These are phyloP conservation scores for Zygnema cylindricum DNA, from an alignment of 139 green algal genomes.

Conservation along the genomic window DNA sequence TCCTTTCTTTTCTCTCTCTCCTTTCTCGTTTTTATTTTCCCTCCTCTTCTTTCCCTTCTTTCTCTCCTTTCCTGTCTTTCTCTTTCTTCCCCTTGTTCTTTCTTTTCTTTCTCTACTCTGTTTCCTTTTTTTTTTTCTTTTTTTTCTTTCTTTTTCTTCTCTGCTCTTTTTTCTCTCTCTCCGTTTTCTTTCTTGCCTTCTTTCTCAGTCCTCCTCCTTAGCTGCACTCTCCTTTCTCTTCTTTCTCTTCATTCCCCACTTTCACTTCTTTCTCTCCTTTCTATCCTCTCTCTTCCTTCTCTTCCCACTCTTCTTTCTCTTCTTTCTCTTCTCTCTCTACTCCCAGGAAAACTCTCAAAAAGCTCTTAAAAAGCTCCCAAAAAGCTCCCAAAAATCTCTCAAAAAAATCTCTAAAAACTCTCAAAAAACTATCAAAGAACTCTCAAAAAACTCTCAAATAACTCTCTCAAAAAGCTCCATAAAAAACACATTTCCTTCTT, in stretches of 20 bases:
- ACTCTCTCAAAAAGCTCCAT: too few species aligned
- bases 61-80: constrained; percentile 4
- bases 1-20: neutral
- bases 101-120: too few species aligned
- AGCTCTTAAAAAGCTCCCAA: too few species aligned
- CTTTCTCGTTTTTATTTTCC: neutral
- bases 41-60: neutral
- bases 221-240: neutral
- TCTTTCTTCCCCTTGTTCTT: neutral
- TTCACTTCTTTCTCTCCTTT: neutral
- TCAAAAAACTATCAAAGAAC: too few species aligned
- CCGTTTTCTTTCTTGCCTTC: neutral
- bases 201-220: neutral
- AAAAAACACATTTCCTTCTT: too few species aligned
- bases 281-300: too few species aligned
- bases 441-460: too few species aligned
- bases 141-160: neutral
- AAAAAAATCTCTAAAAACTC: too few species aligned
- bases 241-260: neutral
- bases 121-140: neutral
- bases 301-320: too few species aligned
- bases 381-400: too few species aligned
- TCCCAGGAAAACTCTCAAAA: too few species aligned
- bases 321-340: too few species aligned
- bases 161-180: neutral